These are phyloP conservation scores for Diaporthe australafricana DNA, from an alignment of 2,329 filamentous ascomycete species.

Conservation along the genomic window DNA sequence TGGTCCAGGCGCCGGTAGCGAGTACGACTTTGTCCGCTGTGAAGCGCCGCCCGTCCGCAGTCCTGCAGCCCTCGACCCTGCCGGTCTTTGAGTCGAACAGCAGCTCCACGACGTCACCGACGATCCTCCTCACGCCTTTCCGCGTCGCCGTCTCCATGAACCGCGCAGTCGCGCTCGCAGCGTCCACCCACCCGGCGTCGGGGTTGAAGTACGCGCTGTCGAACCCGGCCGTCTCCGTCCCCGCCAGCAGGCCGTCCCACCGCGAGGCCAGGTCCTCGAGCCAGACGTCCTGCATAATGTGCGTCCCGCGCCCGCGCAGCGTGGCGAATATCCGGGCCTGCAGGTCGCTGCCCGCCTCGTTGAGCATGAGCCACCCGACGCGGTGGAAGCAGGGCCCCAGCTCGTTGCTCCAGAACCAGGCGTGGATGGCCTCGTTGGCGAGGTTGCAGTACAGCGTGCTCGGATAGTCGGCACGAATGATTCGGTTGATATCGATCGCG, in stretches of 20 bases:
- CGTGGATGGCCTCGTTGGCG: constrained; percentile 32
- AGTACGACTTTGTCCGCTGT: constrained; percentile 22
- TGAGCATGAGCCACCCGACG: constrained; percentile 28
- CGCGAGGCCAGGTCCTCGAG: not conserved
- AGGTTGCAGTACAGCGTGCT: constrained; percentile 31
- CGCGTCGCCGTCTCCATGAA: not conserved
- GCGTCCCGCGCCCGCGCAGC: constrained; percentile 24
- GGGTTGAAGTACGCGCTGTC: not conserved
- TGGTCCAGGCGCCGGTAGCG: constrained; percentile 25
- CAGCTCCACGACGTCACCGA: constrained; percentile 4
- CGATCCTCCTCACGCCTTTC: not conserved
- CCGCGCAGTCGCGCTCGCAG: not conserved
- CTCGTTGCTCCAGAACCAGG: constrained; percentile 33
- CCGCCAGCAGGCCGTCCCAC: not conserved
- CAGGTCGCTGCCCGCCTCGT: constrained; percentile 23
- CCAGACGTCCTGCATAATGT: constrained; percentile 8
- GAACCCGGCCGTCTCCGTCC: not conserved
- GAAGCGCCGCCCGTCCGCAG: not conserved
- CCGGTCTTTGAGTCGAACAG: not conserved
- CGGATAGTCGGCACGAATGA: constrained; percentile 31
- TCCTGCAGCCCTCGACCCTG: constrained; percentile 13
- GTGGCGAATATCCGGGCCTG: constrained; percentile 7
- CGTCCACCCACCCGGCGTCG: constrained; percentile 13
- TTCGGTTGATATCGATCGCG: constrained; percentile 31
- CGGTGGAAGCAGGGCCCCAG: constrained; percentile 31